These are phyloP conservation scores for Coniella lustricola DNA, from an alignment of 2,329 filamentous ascomycete genomes.

Conservation along the genomic window DNA sequence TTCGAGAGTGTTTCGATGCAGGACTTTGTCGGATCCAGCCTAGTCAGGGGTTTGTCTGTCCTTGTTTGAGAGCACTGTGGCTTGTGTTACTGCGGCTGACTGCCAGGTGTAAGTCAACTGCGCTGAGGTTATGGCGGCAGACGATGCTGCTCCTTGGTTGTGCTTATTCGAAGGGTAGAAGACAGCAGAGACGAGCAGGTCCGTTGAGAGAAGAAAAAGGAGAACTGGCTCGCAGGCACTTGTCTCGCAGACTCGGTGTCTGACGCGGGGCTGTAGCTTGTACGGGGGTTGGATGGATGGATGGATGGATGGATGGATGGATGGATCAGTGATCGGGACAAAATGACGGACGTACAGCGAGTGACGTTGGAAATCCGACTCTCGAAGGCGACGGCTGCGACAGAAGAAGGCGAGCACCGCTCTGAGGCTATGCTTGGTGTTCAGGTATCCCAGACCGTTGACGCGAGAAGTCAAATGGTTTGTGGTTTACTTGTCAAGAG, in stretches of 20 bases:
- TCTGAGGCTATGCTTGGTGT: constrained; percentile 1
- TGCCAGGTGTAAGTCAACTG: too few species aligned
- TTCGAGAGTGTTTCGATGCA: constrained; percentile 6
- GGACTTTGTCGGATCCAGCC: background rate
- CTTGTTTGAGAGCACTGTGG: background rate
- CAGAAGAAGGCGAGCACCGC: background rate
- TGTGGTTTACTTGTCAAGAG: background rate
- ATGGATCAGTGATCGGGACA: background rate
- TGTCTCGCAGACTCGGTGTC: too few species aligned
- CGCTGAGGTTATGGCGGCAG: too few species aligned
- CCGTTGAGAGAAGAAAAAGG: too few species aligned
- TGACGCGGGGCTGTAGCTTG: too few species aligned
- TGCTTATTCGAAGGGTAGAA: too few species aligned
- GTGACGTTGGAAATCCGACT: background rate
- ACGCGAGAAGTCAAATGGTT: background rate
- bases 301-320: background rate
- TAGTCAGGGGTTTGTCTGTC: constrained; percentile 12
- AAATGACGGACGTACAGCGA: background rate
- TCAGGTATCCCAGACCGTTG: constrained; percentile 11
- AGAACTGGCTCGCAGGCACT: too few species aligned
- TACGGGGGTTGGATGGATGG: too few species aligned
- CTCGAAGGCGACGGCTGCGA: background rate
- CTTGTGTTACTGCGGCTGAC: background rate
- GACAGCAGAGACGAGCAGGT: background rate
- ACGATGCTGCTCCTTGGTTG: too few species aligned